Evolutionary conservation across 108 stramenopile genomes (phyloP).

Genomic region (Licmophora abbreviata): DNA sequence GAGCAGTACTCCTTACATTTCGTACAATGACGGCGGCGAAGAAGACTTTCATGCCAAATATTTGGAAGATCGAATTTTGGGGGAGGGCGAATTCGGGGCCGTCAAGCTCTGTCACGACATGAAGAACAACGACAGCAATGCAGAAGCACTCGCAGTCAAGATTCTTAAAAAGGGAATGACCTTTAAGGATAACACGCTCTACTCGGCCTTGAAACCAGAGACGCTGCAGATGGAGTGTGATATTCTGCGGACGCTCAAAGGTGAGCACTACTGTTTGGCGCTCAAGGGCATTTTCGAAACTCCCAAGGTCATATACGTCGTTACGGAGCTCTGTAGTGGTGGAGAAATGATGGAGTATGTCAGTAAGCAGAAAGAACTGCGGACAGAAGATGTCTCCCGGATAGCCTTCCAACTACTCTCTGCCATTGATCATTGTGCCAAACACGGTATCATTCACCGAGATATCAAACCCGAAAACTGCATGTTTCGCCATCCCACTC

Average conservation of each 20-base stretch:
- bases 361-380: slow-evolving; percentile 31
- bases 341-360: slow-evolving; percentile 84
- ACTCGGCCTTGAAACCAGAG: slow-evolving; percentile 66
- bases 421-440: slow-evolving; percentile 68
- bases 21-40: slow-evolving; percentile 36
- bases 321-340: slow-evolving; percentile 72
- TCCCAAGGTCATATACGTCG: slow-evolving; percentile 38
- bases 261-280: slow-evolving; percentile 37
- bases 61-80: slow-evolving; percentile 52
- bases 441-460: slow-evolving; percentile 52
- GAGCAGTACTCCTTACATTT: no score
- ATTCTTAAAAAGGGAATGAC: slow-evolving; percentile 58
- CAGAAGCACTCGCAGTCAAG: slow-evolving; percentile 56
- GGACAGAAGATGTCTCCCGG: slow-evolving; percentile 78
- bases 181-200: slow-evolving; percentile 75
- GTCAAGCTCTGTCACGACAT: slow-evolving; percentile 73
- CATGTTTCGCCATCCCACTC: slow-evolving; percentile 48
- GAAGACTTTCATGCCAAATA: slow-evolving; percentile 56
- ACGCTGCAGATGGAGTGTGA: slow-evolving; percentile 50
- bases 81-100: slow-evolving; percentile 75
- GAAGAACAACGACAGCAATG: slow-evolving; percentile 13
- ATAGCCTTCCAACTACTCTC: slow-evolving; percentile 67
- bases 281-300: slow-evolving; percentile 63
- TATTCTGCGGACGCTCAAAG: slow-evolving; percentile 57
- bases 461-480: slow-evolving; percentile 43